A percentile compares a stretch with the other conserved stretches of the same genome.
Evolutionary conservation across 176 grass and related monocot genomes (phyloP).

Genomic region (Ampelocalamus luodianensis): DNA sequence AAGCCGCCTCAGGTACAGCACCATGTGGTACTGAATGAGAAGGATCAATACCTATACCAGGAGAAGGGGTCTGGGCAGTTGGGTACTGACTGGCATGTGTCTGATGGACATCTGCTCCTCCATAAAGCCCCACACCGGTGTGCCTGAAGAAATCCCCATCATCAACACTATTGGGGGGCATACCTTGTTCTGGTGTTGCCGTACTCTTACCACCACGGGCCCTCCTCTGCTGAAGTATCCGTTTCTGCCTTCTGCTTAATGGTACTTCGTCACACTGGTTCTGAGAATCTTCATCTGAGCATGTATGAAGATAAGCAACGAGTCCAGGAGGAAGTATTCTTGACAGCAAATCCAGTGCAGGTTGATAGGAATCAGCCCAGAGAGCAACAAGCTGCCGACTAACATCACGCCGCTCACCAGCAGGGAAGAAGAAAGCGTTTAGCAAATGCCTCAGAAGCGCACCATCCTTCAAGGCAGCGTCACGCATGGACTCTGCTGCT

Average conservation of each 20-base stretch:
- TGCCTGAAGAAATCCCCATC: slow-evolving; percentile 60
- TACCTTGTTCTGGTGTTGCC: slow-evolving; percentile 61
- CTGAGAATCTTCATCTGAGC: slow-evolving; percentile 92
- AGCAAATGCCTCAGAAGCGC: slow-evolving; percentile 96
- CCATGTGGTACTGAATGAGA: slow-evolving; percentile 56
- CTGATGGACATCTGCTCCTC: slow-evolving; percentile 55
- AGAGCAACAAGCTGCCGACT: slow-evolving; percentile 97
- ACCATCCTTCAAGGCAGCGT: slow-evolving; percentile 97
- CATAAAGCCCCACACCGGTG: slow-evolving; percentile 36
- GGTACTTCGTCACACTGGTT: slow-evolving; percentile 80
- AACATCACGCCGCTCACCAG: slow-evolving; percentile 88
- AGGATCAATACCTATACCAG: slow-evolving; percentile 50
- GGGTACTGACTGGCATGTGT: slow-evolving; percentile 54
- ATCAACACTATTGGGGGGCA: slow-evolving; percentile 52
- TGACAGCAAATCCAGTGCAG: slow-evolving; percentile 91
- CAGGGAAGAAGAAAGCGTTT: slow-evolving; percentile 89
- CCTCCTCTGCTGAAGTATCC: slow-evolving; percentile 84
- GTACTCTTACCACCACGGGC: slow-evolving; percentile 57
- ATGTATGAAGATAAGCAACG: slow-evolving; percentile 97
- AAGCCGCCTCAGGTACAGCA: slow-evolving; percentile 36
- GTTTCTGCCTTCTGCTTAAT: slow-evolving; percentile 87
- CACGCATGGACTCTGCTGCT: slow-evolving; percentile 98
- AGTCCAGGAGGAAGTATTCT: slow-evolving; percentile 97
- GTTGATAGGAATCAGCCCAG: slow-evolving; percentile 99
- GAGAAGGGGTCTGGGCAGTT: slow-evolving; percentile 46